Conservation (phyloP, 106 monocot genomes). For the Dendrobium chrysotoxum region DNA sequence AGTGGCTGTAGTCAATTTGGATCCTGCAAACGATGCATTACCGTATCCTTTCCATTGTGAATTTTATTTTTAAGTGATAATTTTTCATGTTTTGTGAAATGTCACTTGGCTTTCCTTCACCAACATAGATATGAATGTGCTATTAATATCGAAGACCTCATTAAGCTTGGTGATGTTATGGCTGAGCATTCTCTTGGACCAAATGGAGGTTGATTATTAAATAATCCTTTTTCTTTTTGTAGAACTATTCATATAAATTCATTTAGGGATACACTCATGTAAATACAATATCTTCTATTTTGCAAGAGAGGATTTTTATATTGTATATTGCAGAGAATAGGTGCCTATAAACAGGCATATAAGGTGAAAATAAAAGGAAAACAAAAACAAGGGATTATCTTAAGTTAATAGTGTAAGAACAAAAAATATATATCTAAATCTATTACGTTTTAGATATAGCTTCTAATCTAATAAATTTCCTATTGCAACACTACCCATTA, state of each 20-base stretch:
- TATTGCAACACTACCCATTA: no score
- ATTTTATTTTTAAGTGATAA: background rate
- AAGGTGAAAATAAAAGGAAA: no score
- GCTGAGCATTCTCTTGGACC: slow-evolving; percentile 89
- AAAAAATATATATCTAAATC: no score
- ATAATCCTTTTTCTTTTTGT: background rate
- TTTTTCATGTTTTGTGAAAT: background rate
- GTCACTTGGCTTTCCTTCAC: slow-evolving; percentile 14
- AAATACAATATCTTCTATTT: background rate
- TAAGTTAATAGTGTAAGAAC: no score
- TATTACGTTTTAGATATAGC: no score
- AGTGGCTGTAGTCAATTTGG: slow-evolving; percentile 90
- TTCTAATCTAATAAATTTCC: no score
- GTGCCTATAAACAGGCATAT: no score
- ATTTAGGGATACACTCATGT: background rate
- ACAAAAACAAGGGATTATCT: no score
- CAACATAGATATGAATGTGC: slow-evolving; percentile 81
- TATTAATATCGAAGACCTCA: slow-evolving; percentile 81
- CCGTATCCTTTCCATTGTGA: slow-evolving; percentile 59
- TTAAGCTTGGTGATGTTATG: slow-evolving; percentile 92
- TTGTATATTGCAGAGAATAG: no score
- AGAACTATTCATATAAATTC: background rate
- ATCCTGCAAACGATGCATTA: slow-evolving; percentile 89
- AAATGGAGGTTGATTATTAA: slow-evolving; percentile 71
- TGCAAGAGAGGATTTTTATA: no score